These are phyloP conservation scores for Lasiodiplodia theobromae DNA, from an alignment of 2,329 filamentous ascomycete genomes.

Conservation along the genomic window DNA sequence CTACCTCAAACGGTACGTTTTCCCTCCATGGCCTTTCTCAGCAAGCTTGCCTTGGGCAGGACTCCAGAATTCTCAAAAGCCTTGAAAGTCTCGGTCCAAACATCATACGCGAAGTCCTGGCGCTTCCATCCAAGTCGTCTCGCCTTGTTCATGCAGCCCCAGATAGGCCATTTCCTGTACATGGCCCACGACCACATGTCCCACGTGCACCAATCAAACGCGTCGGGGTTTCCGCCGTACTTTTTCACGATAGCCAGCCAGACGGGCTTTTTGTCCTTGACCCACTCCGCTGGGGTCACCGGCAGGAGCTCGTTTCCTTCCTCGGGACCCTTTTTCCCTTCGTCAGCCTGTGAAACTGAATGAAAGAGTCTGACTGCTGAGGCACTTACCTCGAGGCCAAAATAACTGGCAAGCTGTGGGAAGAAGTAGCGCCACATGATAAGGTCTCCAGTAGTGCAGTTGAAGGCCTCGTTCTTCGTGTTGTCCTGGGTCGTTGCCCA, in stretches of 20 bases:
- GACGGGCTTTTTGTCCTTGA: background rate
- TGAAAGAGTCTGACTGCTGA: background rate
- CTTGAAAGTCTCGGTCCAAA: constrained; percentile 9
- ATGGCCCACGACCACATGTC: constrained; percentile 3
- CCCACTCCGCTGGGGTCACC: constrained; percentile 1
- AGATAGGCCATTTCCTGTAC: background rate
- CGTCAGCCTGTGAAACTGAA: background rate
- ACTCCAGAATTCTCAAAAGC: constrained; percentile 8
- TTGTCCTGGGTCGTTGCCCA: constrained; percentile 45
- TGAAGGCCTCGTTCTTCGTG: constrained; percentile 50
- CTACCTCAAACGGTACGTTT: too few relatives aligned
- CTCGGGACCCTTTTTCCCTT: background rate
- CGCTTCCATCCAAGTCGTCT: background rate
- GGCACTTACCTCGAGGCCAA: constrained; percentile 38
- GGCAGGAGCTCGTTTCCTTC: background rate
- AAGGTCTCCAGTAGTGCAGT: constrained; percentile 50
- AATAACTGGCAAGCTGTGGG: constrained; percentile 49
- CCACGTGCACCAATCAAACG: constrained; percentile 14
- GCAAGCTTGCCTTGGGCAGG: background rate
- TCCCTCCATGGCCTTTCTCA: too few relatives aligned
- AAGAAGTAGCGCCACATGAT: constrained; percentile 51
- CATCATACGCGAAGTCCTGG: background rate
- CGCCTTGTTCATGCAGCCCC: constrained; percentile 1
- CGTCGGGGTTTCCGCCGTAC: constrained; percentile 3
- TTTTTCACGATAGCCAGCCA: background rate